A percentile compares a stretch with the other conserved stretches of the same genome.
These are phyloP conservation scores for Rosa multiflora DNA, from an alignment of 306 rosid species.

Conservation along the genomic window DNA sequence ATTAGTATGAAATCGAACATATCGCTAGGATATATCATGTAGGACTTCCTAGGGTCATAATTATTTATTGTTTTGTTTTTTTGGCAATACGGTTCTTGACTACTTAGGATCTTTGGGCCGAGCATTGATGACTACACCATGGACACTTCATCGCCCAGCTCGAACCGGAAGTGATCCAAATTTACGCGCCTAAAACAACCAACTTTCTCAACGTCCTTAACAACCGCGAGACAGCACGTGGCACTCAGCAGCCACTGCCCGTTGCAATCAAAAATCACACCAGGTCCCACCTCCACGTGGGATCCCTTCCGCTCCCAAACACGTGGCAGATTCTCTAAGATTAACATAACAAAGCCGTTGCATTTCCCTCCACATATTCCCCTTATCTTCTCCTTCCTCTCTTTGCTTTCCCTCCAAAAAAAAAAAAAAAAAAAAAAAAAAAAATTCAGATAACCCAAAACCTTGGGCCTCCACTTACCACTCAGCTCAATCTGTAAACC, in stretches of 20 bases:
- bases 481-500: background rate
- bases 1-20: too few relatives aligned
- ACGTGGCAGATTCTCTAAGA: slow-evolving; percentile 24
- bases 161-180: background rate
- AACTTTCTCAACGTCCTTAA: background rate
- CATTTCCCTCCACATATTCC: slow-evolving; percentile 69
- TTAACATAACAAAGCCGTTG: slow-evolving; percentile 31
- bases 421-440: background rate
- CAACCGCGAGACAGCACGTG: background rate
- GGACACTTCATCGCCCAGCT: too few relatives aligned
- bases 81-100: too few relatives aligned
- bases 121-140: too few relatives aligned
- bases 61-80: too few relatives aligned
- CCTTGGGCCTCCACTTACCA: background rate
- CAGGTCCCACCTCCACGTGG: background rate
- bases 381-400: slow-evolving; percentile 54
- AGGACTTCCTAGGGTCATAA: too few relatives aligned
- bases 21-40: too few relatives aligned
- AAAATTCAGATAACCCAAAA: background rate
- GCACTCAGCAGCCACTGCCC: too few relatives aligned
- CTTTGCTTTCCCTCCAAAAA: slow-evolving; percentile 49
- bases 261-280: background rate
- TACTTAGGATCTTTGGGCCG: too few relatives aligned
- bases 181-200: background rate
- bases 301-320: background rate